phyloP scores from a whole-genome alignment of 1,139 yeast species.

The Suhomyces kunorum region DNA sequence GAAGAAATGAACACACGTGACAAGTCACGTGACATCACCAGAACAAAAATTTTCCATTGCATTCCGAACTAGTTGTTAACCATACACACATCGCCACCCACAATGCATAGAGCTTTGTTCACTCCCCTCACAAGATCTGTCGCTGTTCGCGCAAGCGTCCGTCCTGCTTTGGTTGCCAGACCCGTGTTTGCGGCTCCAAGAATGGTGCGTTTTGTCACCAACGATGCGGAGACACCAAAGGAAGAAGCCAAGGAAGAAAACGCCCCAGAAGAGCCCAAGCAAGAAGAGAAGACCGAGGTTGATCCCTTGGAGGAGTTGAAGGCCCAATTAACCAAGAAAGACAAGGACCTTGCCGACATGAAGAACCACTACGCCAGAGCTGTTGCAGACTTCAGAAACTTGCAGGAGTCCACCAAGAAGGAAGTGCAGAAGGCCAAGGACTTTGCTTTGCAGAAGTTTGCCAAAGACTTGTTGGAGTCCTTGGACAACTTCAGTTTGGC shows the following conservation, averaged over 20 bases:
- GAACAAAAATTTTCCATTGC: conserved; percentile 9
- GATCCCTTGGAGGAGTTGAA: conserved; percentile 42
- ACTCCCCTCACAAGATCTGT: conserved; percentile 29
- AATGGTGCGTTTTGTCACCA: conserved; percentile 27
- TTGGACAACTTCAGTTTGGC: conserved; percentile 92
- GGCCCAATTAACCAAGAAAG: conserved; percentile 62
- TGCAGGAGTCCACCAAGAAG: conserved; percentile 86
- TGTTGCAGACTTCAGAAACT: conserved; percentile 88
- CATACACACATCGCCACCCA: conserved; percentile 4
- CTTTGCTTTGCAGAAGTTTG: conserved; percentile 90
- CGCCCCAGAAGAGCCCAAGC: conserved; percentile 16
- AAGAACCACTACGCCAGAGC: conserved; percentile 83
- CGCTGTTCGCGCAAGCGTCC: conserved; percentile 22
- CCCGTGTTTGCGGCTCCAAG: conserved; percentile 21
- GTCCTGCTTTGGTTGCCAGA: conserved; percentile 21
- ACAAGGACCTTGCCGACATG: conserved; percentile 77
- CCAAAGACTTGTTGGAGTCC: conserved; percentile 86
- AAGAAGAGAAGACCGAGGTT: conserved; percentile 15
- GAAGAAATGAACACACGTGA: background rate
- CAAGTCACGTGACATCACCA: conserved; percentile 7
- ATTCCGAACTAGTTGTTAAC: no score
- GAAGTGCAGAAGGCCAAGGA: conserved; percentile 87
- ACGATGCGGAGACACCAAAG: conserved; percentile 21
- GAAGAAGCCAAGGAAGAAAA: conserved; percentile 15
- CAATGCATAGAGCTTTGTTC: conserved; percentile 37